These are phyloP conservation scores for Globisporangium splendens DNA, from an alignment of 352 stramenopile genomes.

Conservation along the genomic window DNA sequence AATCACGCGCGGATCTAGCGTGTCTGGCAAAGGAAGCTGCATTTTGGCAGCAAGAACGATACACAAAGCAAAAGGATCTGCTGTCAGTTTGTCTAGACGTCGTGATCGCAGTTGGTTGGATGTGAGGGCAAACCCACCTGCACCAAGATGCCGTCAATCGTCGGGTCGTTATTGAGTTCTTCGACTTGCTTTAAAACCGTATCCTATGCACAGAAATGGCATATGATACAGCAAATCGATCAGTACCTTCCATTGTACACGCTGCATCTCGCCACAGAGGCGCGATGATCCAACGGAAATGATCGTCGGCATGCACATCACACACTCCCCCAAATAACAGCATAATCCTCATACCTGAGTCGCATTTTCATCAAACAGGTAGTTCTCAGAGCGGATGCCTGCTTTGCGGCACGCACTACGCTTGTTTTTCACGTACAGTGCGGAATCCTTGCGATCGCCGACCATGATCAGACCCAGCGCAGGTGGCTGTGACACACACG, in stretches of 20 bases:
- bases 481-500: constrained; percentile 51
- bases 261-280: too few relatives aligned
- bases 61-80: not conserved
- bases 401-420: constrained; percentile 93
- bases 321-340: not conserved
- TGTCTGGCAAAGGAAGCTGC: constrained; percentile 90
- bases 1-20: constrained; percentile 92
- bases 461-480: constrained; percentile 98
- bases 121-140: constrained; percentile 50
- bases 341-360: constrained; percentile 60
- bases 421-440: constrained; percentile 99
- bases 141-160: constrained; percentile 83
- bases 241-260: too few relatives aligned
- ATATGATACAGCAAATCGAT: too few relatives aligned
- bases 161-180: constrained; percentile 68
- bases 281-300: too few relatives aligned
- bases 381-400: constrained; percentile 91
- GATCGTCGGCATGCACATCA: not conserved
- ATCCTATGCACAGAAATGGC: constrained; percentile 21
- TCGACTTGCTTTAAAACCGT: constrained; percentile 65
- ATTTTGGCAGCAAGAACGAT: not conserved
- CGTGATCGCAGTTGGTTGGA: not conserved
- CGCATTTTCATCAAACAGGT: constrained; percentile 63
- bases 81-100: too few relatives aligned
- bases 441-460: constrained; percentile 94